Evolutionary conservation across 305 asterid species (phyloP), one percentile per base, ranked within the genome.

Genomic region (Euphrasia arctica): DNA sequence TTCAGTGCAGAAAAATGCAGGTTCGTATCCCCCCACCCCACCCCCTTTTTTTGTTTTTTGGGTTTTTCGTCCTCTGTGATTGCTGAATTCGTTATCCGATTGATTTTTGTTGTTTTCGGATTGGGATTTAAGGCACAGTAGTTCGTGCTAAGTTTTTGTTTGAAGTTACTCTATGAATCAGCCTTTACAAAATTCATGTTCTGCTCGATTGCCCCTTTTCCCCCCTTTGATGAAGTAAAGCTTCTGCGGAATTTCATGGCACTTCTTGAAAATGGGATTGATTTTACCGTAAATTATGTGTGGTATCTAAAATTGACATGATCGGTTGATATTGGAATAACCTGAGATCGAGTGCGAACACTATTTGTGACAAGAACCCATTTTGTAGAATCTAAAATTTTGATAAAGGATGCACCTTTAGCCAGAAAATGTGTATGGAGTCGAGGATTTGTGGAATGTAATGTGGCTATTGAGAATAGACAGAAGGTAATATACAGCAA

Each of bases 331-430:
- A 41, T 47, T 58, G 47, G 60, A n/a, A 54, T 4, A 36, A 10
- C 41, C 51, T 2, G 50, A 45, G 70, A 25, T 51, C 13, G 41
- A 48, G 45, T 74, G 36, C 71, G 22, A 15, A 25, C 22, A 18
- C 1, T 54, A 28, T 13, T 39, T 11, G 22, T 55, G 54, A 62
- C 5, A 36, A 29, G n/a, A 56, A 7, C 15, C 10, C 39, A 8
- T 27, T 48, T 57, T 14, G 4, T 48, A 10, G 52, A 22, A 9
- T 7, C 54, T 34, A 8, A 34, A 5, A 4, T 34, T 34, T 34
- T 34, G 1, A 5, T 34, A 34, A 34, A 34, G 8, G 41, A 34
- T 34, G 41, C 41, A 34, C 41, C 8, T 34, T 34, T 34, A 34
- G 41, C 7, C 41, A 6, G 41, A 34, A 34, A 34, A 34, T 34